Percentiles rank a stretch among this genome's conserved stretches.
Conservation (phyloP, 1,284 basidiomycete species). For the Fomitopsis palustris region DNA sequence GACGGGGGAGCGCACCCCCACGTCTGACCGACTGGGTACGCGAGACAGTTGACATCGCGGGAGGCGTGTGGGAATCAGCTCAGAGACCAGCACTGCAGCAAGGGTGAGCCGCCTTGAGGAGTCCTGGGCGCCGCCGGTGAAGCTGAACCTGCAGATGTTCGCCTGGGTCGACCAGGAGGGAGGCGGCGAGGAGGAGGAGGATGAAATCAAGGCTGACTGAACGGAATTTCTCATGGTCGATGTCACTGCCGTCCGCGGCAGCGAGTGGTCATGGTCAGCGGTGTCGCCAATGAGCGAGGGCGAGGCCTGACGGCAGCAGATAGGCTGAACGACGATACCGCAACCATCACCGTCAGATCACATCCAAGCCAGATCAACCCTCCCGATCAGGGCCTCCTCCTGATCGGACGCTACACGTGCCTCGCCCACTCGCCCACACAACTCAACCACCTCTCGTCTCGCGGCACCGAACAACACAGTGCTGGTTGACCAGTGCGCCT, state of each 20-base stretch:
- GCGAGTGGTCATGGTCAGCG: not conserved
- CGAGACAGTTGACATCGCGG: slow-evolving; percentile 15
- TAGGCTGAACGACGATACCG: not conserved
- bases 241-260: not conserved
- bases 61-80: not conserved
- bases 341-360: not conserved
- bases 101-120: not conserved
- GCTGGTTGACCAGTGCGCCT: too few relatives aligned
- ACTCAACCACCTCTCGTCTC: too few relatives aligned
- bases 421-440: not conserved
- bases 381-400: not conserved
- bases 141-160: not conserved
- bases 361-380: not conserved
- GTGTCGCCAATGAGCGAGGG: not conserved
- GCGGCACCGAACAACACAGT: too few relatives aligned
- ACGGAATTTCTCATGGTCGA: not conserved
- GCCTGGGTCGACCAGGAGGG: not conserved
- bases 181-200: not conserved
- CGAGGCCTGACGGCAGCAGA: not conserved
- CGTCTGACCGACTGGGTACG: slow-evolving; percentile 13
- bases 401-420: not conserved
- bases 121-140: not conserved
- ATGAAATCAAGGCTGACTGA: not conserved
- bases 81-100: slow-evolving; percentile 2
- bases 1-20: slow-evolving; percentile 30